Evolutionary conservation across 257 asterid species (phyloP).

Genomic region (Nicotiana undulata): DNA sequence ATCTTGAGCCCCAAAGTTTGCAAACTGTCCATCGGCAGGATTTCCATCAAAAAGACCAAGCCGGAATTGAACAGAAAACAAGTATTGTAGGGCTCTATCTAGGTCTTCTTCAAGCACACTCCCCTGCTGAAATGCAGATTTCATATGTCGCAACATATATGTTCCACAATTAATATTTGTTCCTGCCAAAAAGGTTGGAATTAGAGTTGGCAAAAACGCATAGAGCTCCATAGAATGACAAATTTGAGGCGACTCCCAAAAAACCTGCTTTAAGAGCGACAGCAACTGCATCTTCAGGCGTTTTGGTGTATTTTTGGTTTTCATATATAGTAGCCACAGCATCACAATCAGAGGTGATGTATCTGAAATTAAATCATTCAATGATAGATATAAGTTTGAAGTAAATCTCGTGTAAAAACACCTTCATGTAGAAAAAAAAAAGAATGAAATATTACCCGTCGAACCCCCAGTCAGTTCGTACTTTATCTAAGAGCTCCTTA

Average conservation of each 20-base stretch:
- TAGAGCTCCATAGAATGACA: neutral
- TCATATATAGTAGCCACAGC: slow-evolving; percentile 86
- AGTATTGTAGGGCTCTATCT: slow-evolving; percentile 66
- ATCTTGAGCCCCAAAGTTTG: slow-evolving; percentile 41
- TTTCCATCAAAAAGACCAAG: slow-evolving; percentile 83
- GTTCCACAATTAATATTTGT: slow-evolving; percentile 91
- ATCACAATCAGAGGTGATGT: slow-evolving; percentile 87
- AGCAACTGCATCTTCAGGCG: slow-evolving; percentile 80
- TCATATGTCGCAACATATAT: slow-evolving; percentile 68
- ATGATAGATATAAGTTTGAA: slow-evolving; percentile 11
- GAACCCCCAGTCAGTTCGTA: slow-evolving; percentile 74
- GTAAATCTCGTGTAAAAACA: slow-evolving; percentile 2
- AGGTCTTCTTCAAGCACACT: slow-evolving; percentile 63
- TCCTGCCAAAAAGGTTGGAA: slow-evolving; percentile 34
- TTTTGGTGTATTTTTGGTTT: slow-evolving; percentile 54
- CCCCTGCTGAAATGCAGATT: slow-evolving; percentile 59
- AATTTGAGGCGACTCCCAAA: neutral
- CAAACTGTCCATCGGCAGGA: slow-evolving; percentile 27
- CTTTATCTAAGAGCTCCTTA: slow-evolving; percentile 57
- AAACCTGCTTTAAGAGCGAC: slow-evolving; percentile 85
- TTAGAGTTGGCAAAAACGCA: neutral
- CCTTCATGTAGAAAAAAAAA: neutral
- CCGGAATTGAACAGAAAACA: slow-evolving; percentile 68
- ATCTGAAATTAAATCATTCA: slow-evolving; percentile 39
- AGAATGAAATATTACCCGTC: slow-evolving; percentile 51